These are phyloP conservation scores for Gypsophila paniculata DNA, from an alignment of 179 eudicot genomes.

Conservation along the genomic window DNA sequence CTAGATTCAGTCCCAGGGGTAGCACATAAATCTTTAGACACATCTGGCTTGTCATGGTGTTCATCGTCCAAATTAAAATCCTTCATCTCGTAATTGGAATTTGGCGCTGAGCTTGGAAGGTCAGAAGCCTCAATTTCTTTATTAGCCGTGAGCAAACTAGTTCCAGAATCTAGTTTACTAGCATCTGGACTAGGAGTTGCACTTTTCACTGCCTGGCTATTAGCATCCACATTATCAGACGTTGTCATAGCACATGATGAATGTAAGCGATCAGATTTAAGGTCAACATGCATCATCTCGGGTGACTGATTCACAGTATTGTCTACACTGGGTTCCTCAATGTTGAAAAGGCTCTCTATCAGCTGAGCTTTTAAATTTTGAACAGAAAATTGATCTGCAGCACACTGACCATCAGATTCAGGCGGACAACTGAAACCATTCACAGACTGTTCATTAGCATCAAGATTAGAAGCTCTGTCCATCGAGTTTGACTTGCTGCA, in stretches of 20 bases:
- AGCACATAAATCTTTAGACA: constrained; percentile 16
- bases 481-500: constrained; percentile 31
- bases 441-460: constrained; percentile 27
- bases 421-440: constrained; percentile 33
- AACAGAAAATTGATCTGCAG: constrained; percentile 39
- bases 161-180: constrained; percentile 18
- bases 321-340: constrained; percentile 34
- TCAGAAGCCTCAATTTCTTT: constrained; percentile 19
- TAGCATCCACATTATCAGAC: constrained; percentile 25
- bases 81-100: constrained; percentile 22
- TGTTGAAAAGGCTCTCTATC: constrained; percentile 34
- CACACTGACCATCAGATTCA: constrained; percentile 28
- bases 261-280: constrained; percentile 31
- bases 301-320: constrained; percentile 36
- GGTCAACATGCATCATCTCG: constrained; percentile 31
- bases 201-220: constrained; percentile 12
- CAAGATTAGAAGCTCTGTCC: constrained; percentile 30
- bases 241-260: constrained; percentile 39
- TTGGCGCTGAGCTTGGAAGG: constrained; percentile 27
- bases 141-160: constrained; percentile 16
- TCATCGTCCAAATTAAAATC: constrained; percentile 17
- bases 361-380: constrained; percentile 37
- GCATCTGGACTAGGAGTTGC: constrained; percentile 22
- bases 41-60: constrained; percentile 22
- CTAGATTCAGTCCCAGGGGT: constrained; percentile 18